Conservation (phyloP, 495 filamentous ascomycete species). For the Aspergillus indologenus region DNA sequence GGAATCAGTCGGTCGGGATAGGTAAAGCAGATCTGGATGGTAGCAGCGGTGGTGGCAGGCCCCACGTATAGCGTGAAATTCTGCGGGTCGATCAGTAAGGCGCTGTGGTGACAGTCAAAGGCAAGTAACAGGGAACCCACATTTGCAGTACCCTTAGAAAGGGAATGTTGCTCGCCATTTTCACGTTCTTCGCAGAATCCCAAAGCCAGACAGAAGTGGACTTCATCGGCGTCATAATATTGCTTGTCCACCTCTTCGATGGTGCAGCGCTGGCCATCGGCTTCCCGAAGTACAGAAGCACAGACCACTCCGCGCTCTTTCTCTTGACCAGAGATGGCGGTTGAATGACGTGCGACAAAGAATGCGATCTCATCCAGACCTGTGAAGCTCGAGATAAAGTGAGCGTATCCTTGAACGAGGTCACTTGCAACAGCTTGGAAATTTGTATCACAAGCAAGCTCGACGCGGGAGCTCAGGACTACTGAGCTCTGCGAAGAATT, state of each 20-base stretch:
- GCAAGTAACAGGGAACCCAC: constrained; percentile 7
- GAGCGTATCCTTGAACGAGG: constrained; percentile 22
- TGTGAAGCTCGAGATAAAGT: constrained; percentile 22
- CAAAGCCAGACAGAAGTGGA: constrained; percentile 23
- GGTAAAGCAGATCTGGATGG: constrained; percentile 16
- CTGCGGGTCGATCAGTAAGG: constrained; percentile 3
- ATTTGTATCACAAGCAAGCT: constrained; percentile 14
- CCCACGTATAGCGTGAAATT: constrained; percentile 15
- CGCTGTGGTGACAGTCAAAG: not conserved
- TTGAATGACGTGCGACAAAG: constrained; percentile 8
- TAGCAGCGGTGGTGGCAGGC: not conserved
- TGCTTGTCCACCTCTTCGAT: constrained; percentile 13
- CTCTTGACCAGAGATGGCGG: constrained; percentile 4
- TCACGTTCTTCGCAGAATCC: constrained; percentile 13
- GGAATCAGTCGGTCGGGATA: constrained; percentile 23
- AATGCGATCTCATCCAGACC: constrained; percentile 26
- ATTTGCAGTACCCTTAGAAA: constrained; percentile 1
- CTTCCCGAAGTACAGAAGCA: constrained; percentile 13
- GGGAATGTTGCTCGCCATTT: constrained; percentile 14
- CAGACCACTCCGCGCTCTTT: constrained; percentile 1
- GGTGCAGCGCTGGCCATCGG: constrained; percentile 1
- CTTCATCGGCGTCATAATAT: constrained; percentile 16
- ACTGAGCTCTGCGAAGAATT: not conserved
- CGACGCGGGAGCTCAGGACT: constrained; percentile 10
- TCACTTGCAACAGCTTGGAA: constrained; percentile 10